These are phyloP conservation scores for Umbelopsis isabellina DNA, from an alignment of 192 early-diverging fungal species.

Conservation along the genomic window DNA sequence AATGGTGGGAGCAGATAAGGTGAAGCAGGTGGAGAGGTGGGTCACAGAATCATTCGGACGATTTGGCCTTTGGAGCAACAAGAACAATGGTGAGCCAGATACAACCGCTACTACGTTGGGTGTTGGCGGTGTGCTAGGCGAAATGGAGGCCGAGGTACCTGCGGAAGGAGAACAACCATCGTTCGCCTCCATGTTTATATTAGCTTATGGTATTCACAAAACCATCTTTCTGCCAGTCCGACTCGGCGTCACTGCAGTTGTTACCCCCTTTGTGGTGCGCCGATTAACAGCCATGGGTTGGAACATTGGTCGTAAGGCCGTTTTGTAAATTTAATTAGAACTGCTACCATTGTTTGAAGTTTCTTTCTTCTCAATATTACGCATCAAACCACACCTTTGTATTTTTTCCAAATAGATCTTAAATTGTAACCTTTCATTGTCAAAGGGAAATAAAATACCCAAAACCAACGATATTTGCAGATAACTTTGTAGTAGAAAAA, in stretches of 20 bases:
- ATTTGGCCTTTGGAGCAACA: constrained; percentile 17
- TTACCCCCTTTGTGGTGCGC: constrained; percentile 57
- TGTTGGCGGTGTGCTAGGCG: constrained; percentile 7
- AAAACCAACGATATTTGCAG: not conserved
- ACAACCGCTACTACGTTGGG: not conserved
- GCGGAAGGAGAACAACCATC: constrained; percentile 40
- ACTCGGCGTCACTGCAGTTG: constrained; percentile 53
- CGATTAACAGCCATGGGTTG: constrained; percentile 54
- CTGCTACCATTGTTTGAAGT: not conserved
- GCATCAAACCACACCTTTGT: not conserved
- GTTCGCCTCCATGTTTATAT: constrained; percentile 51
- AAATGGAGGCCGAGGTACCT: not conserved
- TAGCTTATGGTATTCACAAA: constrained; percentile 66
- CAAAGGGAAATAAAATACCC: too few species aligned
- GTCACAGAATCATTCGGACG: constrained; percentile 30
- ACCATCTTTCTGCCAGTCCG: constrained; percentile 57
- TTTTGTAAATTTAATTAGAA: constrained; percentile 5
- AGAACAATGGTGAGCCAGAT: not conserved
- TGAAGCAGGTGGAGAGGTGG: constrained; percentile 48
- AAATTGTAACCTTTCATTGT: too few species aligned
- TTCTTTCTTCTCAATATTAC: not conserved
- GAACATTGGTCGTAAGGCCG: constrained; percentile 24
- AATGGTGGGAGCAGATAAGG: constrained; percentile 52
- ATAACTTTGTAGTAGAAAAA: not conserved
- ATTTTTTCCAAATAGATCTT: too few species aligned